Base-by-base conservation (phyloP, 2,329 filamentous ascomycete species). In the Orbilia oligospora region DNA sequence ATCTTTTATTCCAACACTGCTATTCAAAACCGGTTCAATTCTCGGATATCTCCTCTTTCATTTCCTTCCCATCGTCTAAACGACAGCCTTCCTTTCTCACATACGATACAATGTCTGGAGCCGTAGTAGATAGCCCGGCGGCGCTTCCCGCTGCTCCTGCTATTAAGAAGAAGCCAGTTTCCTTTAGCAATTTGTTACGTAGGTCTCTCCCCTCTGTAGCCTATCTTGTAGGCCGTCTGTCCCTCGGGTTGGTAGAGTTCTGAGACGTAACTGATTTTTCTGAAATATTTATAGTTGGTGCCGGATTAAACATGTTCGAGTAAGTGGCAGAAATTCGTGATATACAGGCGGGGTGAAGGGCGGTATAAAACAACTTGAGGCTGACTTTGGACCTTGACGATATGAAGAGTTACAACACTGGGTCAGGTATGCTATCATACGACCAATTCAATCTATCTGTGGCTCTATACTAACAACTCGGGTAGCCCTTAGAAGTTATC, bases 141-240 rank as follows among this genome's bases (percentile, higher is more conserved):
- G 85, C 86, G 81, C 83, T 85, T 85, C 85, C 86, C 84, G 84
- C 86, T 85, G 86, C 87, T 85, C 85, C 87, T 85, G 87, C 85
- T 86, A 87, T 97, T 85, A 94, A 97, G 91, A 98, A 98, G 92
- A 98, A 98, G 90, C 96, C 96, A 82, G 90, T 99, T 90, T 98
- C 97, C 90, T 98, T 98, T 89, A 97, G 94, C 88, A 99, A 99
- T 88, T 86, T 99, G 89, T 88, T 99, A 84, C 90, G 88, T 89
- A 84, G 84, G 88, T 70, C 87, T 69, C 38, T 67, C 41, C 38
- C 20, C 18, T 64, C 18, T 38, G 16, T n/a, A 14, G 30, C 3
- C 18, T 41, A 5, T 6, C 27, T 27, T 14, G 24, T 20, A 3
- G 48, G 24, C 27, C 14, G n/a, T 55, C 30, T 33, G 27, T 6